These are phyloP conservation scores for Tulasnella sp. DNA, from an alignment of 768 basidiomycete species.

Conservation along the genomic window DNA sequence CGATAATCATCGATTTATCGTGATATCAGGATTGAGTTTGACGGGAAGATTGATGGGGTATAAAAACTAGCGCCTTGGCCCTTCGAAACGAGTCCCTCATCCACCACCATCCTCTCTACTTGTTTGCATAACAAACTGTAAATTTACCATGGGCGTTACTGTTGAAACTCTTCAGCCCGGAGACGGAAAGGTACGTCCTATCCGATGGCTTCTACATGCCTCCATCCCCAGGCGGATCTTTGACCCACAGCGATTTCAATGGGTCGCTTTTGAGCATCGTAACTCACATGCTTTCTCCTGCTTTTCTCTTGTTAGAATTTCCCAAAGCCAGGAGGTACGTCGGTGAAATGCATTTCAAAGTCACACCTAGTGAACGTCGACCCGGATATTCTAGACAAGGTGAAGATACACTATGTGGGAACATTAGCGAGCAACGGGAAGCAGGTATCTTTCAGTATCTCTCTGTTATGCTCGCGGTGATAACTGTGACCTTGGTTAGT, in stretches of 20 bases:
- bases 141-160: background rate
- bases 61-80: background rate
- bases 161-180: background rate
- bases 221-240: background rate
- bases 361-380: background rate
- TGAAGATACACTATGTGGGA: conserved; percentile 76
- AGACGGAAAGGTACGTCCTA: conserved; percentile 8
- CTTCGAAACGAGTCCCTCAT: background rate
- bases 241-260: background rate
- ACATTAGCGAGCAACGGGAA: conserved; percentile 45
- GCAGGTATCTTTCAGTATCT: background rate
- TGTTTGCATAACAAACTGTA: background rate
- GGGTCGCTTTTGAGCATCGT: background rate
- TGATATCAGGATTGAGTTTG: background rate
- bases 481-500: background rate
- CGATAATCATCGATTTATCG: background rate
- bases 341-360: background rate
- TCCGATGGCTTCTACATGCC: background rate
- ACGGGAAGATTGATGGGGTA: background rate
- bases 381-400: conserved; percentile 49
- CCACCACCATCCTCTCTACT: background rate
- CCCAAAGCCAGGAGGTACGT: conserved; percentile 68
- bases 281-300: background rate
- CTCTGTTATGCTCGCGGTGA: background rate
- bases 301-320: conserved; percentile 51